Evolutionary conservation across 164 flowering plant species (phyloP).

Genomic region (Kingdonia uniflora): DNA sequence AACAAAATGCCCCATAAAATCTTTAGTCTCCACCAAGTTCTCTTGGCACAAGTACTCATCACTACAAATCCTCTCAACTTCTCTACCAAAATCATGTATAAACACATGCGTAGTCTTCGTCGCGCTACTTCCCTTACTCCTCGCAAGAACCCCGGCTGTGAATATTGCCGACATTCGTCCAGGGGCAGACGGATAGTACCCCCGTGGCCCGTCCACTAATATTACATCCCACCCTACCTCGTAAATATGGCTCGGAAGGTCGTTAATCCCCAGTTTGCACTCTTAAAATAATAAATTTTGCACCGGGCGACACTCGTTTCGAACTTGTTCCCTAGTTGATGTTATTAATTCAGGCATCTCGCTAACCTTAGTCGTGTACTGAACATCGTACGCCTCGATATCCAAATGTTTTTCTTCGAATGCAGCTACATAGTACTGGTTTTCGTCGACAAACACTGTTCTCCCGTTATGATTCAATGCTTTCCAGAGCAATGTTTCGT

Average conservation of each 20-base stretch:
- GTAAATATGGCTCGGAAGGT: slow-evolving; percentile 79
- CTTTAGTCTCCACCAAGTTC: slow-evolving; percentile 56
- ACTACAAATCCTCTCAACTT: slow-evolving; percentile 52
- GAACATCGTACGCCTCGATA: slow-evolving; percentile 81
- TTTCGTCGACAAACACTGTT: slow-evolving; percentile 77
- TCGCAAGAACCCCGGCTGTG: slow-evolving; percentile 80
- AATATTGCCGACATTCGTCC: slow-evolving; percentile 81
- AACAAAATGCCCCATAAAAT: slow-evolving; percentile 60
- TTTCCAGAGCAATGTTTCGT: slow-evolving; percentile 74
- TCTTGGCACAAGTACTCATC: slow-evolving; percentile 70
- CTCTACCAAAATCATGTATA: slow-evolving; percentile 64
- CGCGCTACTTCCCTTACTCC: slow-evolving; percentile 60
- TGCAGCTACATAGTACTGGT: slow-evolving; percentile 34
- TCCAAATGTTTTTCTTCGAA: slow-evolving; percentile 45
- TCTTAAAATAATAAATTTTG: slow-evolving; percentile 87
- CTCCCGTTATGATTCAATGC: slow-evolving; percentile 63
- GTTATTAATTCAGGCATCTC: slow-evolving; percentile 43
- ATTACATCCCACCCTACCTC: slow-evolving; percentile 88
- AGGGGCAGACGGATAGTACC: slow-evolving; percentile 65
- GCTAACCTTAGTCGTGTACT: slow-evolving; percentile 62
- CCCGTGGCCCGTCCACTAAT: slow-evolving; percentile 82
- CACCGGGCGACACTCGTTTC: slow-evolving; percentile 73
- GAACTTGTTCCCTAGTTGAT: slow-evolving; percentile 38
- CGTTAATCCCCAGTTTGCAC: slow-evolving; percentile 72
- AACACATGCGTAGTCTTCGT: slow-evolving; percentile 55